Evolutionary conservation across 2,329 filamentous ascomycete species (phyloP), one percentile per base, ranked within the genome.

Genomic region (Tolypocladium capitatum): DNA sequence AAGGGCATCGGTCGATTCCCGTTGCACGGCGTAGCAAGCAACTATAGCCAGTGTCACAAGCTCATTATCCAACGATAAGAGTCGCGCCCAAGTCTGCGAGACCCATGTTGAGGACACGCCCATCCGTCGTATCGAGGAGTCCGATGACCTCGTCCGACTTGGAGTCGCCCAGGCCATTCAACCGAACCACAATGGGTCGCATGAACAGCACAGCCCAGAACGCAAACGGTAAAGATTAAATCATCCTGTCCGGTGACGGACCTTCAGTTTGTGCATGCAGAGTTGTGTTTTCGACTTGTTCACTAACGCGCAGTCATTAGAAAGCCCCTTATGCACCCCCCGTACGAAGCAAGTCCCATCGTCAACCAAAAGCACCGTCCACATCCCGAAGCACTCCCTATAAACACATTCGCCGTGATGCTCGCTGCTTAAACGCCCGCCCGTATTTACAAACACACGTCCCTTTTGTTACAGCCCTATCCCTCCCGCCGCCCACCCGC

Each of bases 401-500:
- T 20, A n/a, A 41, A 38, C 14, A 24, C 24, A 27, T 24, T 46
- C 43, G 43, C 43, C n/a, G 31, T 45, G 36, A 52, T 53, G 48
- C 53, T 52, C 47, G 45, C 48, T 43, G 48, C 45, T 47, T 47
- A 30, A 57, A 56, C 53, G 53, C 52, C 55, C 27, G 38, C 44
- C 48, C 44, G 49, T 53, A 46, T 43, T 45, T 52, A 52, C 45
- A 44, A 43, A 52, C 43, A 49, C 36, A 20, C 33, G n/a, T 43
- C 10, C 7, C 11, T 31, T 40, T 33, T 28, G 36, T 50, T 58
- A 66, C 54, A 66, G 42, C 6, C 60, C 64, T 46, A 66, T 53
- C 2, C 63, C 64, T 43, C 63, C 64, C 5, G 58, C 65, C 16
- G 63, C 63, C 65, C 64, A 68, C 16, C 55, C 63, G 9, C 60